Conservation (phyloP, 2,329 filamentous ascomycete species). For the Penicillium sp. region DNA sequence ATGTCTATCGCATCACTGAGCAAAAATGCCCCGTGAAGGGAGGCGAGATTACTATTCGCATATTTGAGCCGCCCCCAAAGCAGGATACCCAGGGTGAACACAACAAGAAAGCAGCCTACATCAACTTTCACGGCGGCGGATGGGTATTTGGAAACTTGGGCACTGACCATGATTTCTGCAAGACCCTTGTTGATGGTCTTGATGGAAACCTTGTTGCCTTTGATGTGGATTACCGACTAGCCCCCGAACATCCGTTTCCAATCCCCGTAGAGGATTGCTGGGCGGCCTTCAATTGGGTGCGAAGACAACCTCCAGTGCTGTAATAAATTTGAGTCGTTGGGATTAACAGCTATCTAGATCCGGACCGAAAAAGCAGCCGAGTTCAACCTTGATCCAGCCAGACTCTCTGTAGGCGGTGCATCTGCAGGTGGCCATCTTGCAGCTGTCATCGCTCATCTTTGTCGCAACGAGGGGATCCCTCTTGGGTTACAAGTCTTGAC, state of each 20-base stretch:
- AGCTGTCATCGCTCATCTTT: constrained; percentile 40
- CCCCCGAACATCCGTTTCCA: constrained; percentile 42
- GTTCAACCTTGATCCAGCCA: constrained; percentile 36
- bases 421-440: constrained; percentile 44
- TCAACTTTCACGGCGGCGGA: constrained; percentile 45
- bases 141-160: constrained; percentile 46
- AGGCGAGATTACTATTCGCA: constrained; percentile 42
- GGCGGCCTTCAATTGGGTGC: constrained; percentile 42
- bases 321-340: not conserved
- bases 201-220: constrained; percentile 44
- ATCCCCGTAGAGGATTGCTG: constrained; percentile 43
- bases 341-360: constrained; percentile 24
- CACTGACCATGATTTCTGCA: constrained; percentile 44
- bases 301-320: not conserved
- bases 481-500: constrained; percentile 39
- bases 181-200: constrained; percentile 38
- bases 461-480: constrained; percentile 37
- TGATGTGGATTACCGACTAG: constrained; percentile 47
- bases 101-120: constrained; percentile 39
- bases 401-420: constrained; percentile 39
- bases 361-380: constrained; percentile 32
- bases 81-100: constrained; percentile 24
- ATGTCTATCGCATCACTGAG: constrained; percentile 41
- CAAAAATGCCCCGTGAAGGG: constrained; percentile 41
- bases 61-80: constrained; percentile 38